A percentile compares a stretch with the other conserved stretches of the same genome.
phyloP scores from a whole-genome alignment of 805 yeast species.

The Schwanniomyces yamadae region DNA sequence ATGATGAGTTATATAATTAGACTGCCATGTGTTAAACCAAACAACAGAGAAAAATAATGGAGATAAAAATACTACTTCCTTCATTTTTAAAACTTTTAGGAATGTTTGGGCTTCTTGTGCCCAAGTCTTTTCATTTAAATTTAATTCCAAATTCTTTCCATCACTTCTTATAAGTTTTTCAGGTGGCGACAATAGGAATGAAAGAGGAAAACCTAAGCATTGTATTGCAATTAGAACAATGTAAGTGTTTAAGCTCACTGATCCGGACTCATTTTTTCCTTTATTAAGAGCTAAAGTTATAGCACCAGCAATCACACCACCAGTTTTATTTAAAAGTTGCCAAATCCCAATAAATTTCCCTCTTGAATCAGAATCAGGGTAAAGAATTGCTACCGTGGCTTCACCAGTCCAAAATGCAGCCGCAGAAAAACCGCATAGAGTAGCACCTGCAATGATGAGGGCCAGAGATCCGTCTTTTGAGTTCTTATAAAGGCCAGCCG shows the following conservation, averaged over 20 bases:
- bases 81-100: conserved; percentile 9
- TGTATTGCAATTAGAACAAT: conserved; percentile 20
- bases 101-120: conserved; percentile 7
- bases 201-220: conserved; percentile 19
- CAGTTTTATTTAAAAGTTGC: conserved; percentile 21
- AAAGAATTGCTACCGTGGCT: conserved; percentile 22
- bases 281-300: conserved; percentile 16
- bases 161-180: conserved; percentile 26
- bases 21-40: conserved; percentile 23
- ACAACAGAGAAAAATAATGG: conserved; percentile 16
- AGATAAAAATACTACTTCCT: conserved; percentile 15
- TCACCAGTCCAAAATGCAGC: conserved; percentile 26
- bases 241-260: conserved; percentile 21
- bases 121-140: conserved; percentile 8
- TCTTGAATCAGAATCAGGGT: conserved; percentile 18
- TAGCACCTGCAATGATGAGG: conserved; percentile 21
- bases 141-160: conserved; percentile 14
- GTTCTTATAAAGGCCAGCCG: conserved; percentile 24
- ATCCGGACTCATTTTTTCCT: conserved; percentile 11
- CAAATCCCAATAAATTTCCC: conserved; percentile 26
- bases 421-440: conserved; percentile 19
- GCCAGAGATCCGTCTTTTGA: conserved; percentile 22
- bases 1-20: conserved; percentile 17
- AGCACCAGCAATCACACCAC: conserved; percentile 25
- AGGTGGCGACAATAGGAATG: conserved; percentile 19